A percentile compares a stretch with the other conserved stretches of the same genome.
Evolutionary conservation across 2,329 filamentous ascomycete genomes (phyloP).

Genomic region (Zymoseptoria crescenta): DNA sequence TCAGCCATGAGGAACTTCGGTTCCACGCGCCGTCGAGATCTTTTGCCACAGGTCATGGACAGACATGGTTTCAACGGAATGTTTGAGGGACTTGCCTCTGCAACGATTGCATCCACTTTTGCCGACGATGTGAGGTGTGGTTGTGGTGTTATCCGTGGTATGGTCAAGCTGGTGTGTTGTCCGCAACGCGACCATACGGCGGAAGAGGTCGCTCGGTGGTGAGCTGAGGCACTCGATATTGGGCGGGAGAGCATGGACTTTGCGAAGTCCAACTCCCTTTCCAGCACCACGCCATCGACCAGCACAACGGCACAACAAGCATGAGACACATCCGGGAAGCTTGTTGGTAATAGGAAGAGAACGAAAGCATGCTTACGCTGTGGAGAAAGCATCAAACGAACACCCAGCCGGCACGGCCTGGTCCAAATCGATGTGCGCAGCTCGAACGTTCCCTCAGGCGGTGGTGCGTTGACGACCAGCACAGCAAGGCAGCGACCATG

Average conservation of each 20-base stretch:
- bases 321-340: neutral
- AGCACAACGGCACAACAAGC: neutral
- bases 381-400: neutral
- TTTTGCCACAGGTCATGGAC: conserved; percentile 1
- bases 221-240: neutral
- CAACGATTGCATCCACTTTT: conserved; percentile 6
- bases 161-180: conserved; percentile 1
- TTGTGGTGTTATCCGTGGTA: neutral
- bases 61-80: neutral
- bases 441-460: neutral
- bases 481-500: neutral
- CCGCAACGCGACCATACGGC: neutral
- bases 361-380: neutral
- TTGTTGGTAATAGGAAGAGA: neutral
- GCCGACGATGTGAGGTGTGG: neutral
- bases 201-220: neutral
- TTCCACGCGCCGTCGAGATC: conserved; percentile 4
- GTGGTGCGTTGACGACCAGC: neutral
- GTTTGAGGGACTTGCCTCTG: conserved; percentile 1
- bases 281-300: neutral
- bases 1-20: neutral
- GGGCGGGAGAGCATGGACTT: neutral
- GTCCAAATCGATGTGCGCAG: neutral
- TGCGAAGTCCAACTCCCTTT: neutral
- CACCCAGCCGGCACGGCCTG: neutral